A percentile compares a stretch with the other conserved stretches of the same genome.
phyloP scores from a whole-genome alignment of 2,329 filamentous ascomycete genomes.

The Clarireedia paspali region DNA sequence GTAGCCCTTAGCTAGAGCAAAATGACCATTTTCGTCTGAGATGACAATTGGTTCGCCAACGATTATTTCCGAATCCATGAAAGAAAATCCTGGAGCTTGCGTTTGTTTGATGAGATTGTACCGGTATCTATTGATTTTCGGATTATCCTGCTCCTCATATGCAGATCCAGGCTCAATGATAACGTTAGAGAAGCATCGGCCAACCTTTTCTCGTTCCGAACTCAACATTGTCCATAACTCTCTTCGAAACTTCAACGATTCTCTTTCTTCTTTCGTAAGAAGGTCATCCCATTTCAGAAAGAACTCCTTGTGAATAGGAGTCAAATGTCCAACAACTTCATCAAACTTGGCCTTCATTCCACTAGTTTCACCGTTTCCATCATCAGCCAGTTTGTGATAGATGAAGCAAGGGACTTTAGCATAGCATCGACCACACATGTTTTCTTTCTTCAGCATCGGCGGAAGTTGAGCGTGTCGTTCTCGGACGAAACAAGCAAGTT shows the following conservation, averaged over 20 bases:
- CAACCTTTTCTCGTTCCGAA: constrained; percentile 75
- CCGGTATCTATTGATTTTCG: constrained; percentile 84
- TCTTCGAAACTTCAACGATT: constrained; percentile 75
- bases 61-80: constrained; percentile 80
- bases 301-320: constrained; percentile 66
- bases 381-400: constrained; percentile 85
- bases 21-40: constrained; percentile 91
- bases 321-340: constrained; percentile 72
- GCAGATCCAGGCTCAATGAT: constrained; percentile 73
- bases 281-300: constrained; percentile 93
- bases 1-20: constrained; percentile 87
- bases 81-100: constrained; percentile 60
- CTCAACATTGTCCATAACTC: constrained; percentile 97
- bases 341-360: constrained; percentile 77
- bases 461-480: constrained; percentile 74
- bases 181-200: constrained; percentile 83
- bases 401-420: constrained; percentile 86
- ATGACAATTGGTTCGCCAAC: constrained; percentile 92
- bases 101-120: constrained; percentile 77
- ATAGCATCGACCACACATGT: constrained; percentile 81
- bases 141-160: constrained; percentile 57
- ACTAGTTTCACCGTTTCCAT: constrained; percentile 73
- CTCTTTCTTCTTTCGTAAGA: constrained; percentile 88
- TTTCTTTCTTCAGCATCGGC: constrained; percentile 74
- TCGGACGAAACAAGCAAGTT: constrained; percentile 76